Evolutionary conservation across 2,329 filamentous ascomycete species (phyloP).

Genomic region (Apiospora aurea): DNA sequence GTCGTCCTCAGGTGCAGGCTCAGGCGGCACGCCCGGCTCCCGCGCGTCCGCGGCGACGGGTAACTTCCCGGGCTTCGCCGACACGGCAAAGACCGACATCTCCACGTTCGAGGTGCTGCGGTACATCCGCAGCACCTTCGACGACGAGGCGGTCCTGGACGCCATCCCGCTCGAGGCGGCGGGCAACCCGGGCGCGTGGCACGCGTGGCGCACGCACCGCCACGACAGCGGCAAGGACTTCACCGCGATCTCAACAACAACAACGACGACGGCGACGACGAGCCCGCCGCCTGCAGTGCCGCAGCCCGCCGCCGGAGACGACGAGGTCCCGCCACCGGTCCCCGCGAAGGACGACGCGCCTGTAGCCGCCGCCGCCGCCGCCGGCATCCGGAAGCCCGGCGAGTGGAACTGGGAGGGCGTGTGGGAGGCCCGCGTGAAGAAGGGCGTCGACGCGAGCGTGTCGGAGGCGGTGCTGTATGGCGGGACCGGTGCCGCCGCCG

Average conservation of each 20-base stretch:
- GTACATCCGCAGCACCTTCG: slow-evolving; percentile 85
- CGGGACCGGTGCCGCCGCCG: slow-evolving; percentile 57
- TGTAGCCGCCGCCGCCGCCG: slow-evolving; percentile 14
- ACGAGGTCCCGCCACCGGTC: not conserved
- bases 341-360: slow-evolving; percentile 27
- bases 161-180: slow-evolving; percentile 80
- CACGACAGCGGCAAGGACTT: slow-evolving; percentile 53
- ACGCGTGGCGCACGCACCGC: slow-evolving; percentile 85
- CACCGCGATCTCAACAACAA: not conserved
- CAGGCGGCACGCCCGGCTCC: slow-evolving; percentile 36
- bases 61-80: slow-evolving; percentile 47
- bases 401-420: slow-evolving; percentile 99
- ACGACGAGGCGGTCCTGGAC: slow-evolving; percentile 79
- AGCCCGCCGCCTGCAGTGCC: not conserved
- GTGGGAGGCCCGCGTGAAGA: slow-evolving; percentile 88
- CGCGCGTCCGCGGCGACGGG: slow-evolving; percentile 37
- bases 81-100: slow-evolving; percentile 51
- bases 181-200: slow-evolving; percentile 90
- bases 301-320: slow-evolving; percentile 29
- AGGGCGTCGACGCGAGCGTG: slow-evolving; percentile 77
- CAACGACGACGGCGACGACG: not conserved
- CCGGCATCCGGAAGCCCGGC: slow-evolving; percentile 64
- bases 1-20: slow-evolving; percentile 30
- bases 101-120: slow-evolving; percentile 74
- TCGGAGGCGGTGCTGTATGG: slow-evolving; percentile 84